phyloP scores from a whole-genome alignment of 2,329 filamentous ascomycete species.

The Periconia macrospinosa region DNA sequence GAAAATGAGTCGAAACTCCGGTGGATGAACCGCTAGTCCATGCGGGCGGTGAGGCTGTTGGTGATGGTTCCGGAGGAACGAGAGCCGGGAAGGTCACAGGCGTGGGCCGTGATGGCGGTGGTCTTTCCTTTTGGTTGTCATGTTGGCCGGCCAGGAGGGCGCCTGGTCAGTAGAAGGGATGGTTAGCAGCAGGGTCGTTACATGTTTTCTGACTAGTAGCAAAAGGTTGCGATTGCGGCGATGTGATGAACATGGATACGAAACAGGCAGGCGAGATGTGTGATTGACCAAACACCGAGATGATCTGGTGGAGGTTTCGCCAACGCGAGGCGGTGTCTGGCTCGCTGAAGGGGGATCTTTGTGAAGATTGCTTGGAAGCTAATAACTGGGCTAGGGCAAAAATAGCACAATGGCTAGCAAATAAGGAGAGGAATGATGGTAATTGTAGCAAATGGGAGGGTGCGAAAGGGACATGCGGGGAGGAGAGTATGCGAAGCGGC shows the following conservation, averaged over 20 bases:
- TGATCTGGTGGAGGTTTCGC: too few relatives aligned
- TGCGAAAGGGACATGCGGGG: too few relatives aligned
- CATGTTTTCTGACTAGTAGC: slow-evolving; percentile 30
- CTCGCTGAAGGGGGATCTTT: neutral
- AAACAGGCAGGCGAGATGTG: slow-evolving; percentile 18
- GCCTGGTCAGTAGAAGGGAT: slow-evolving; percentile 20
- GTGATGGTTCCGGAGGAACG: slow-evolving; percentile 38
- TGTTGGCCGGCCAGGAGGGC: slow-evolving; percentile 43
- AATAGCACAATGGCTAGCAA: too few relatives aligned
- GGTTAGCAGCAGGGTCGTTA: slow-evolving; percentile 29
- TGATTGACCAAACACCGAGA: neutral
- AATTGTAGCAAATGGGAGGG: too few relatives aligned
- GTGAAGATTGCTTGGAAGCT: too few relatives aligned
- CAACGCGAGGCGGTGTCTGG: too few relatives aligned
- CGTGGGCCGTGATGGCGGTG: slow-evolving; percentile 53
- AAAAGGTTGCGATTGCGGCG: slow-evolving; percentile 25
- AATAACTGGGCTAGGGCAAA: too few relatives aligned
- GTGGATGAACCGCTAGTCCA: slow-evolving; percentile 41
- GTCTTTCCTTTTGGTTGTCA: slow-evolving; percentile 44
- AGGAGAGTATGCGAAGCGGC: too few relatives aligned
- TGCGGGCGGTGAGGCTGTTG: slow-evolving; percentile 23
- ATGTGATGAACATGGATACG: slow-evolving; percentile 15
- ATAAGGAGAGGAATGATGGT: too few relatives aligned
- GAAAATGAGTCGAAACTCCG: slow-evolving; percentile 50
- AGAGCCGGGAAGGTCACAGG: slow-evolving; percentile 57